Percentiles rank a stretch among this genome's conserved stretches.
phyloP scores from a whole-genome alignment of 768 basidiomycete genomes.

The Termitomyces sp. region DNA sequence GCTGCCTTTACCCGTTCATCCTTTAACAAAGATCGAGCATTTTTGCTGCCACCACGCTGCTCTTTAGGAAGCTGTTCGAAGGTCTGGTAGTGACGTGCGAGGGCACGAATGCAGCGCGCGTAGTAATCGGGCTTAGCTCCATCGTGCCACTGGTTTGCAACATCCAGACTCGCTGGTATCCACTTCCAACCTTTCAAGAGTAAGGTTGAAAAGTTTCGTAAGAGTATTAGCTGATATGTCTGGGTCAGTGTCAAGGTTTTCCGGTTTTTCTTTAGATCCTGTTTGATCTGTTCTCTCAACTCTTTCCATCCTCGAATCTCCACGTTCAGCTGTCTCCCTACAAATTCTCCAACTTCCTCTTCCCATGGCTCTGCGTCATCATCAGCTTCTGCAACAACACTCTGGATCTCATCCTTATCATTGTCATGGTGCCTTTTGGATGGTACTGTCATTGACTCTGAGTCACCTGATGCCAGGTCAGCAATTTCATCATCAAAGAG shows the following conservation, averaged over 20 bases:
- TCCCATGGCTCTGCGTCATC: not conserved
- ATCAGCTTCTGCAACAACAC: not conserved
- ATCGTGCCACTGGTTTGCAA: not conserved
- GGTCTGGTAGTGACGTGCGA: slow-evolving; percentile 1
- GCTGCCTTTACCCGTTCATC: not conserved
- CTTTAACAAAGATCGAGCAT: slow-evolving; percentile 1
- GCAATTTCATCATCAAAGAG: not conserved
- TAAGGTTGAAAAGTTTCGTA: not conserved
- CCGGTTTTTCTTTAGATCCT: not conserved
- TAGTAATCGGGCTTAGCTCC: not conserved
- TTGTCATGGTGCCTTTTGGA: not conserved
- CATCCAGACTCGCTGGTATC: not conserved
- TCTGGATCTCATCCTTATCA: too few species aligned
- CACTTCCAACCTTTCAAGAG: not conserved
- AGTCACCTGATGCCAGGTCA: too few species aligned
- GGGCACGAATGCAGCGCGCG: not conserved
- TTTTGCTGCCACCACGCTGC: not conserved
- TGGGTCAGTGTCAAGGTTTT: not conserved
- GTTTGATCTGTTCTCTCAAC: not conserved
- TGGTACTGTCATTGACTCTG: not conserved
- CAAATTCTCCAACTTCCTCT: not conserved
- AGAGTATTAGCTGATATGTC: not conserved
- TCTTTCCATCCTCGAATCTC: not conserved
- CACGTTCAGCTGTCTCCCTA: not conserved
- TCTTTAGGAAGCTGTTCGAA: slow-evolving; percentile 4